Conservation (phyloP, 164 flowering plant genomes). For the Saururus chinensis region DNA sequence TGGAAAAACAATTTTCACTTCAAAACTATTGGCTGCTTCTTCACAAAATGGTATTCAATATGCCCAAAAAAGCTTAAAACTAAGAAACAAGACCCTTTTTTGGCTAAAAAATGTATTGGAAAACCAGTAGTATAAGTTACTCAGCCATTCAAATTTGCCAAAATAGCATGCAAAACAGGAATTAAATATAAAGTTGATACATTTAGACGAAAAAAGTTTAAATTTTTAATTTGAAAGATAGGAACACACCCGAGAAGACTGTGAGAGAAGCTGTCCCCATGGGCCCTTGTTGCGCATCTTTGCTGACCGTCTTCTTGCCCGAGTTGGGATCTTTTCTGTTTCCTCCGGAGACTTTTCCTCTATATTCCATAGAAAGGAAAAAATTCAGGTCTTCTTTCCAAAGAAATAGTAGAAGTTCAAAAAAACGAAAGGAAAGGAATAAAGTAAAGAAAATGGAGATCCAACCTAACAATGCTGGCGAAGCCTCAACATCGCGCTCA, state of each 20-base stretch:
- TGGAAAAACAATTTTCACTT: too few species aligned
- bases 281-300: slow-evolving; percentile 28
- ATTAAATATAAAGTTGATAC: not conserved
- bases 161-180: too few species aligned
- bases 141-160: too few species aligned
- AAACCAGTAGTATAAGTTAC: too few species aligned
- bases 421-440: not conserved
- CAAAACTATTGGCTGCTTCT: too few species aligned
- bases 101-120: too few species aligned
- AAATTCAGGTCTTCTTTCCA: not conserved
- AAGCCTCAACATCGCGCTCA: slow-evolving; percentile 22
- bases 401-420: not conserved
- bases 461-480: slow-evolving; percentile 23
- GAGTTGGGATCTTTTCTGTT: not conserved
- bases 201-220: not conserved
- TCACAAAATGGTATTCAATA: too few species aligned
- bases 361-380: slow-evolving; percentile 9
- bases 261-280: slow-evolving; percentile 85
- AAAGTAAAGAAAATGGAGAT: slow-evolving; percentile 2
- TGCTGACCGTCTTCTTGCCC: slow-evolving; percentile 24
- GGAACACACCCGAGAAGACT: slow-evolving; percentile 49
- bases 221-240: not conserved
- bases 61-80: too few species aligned
- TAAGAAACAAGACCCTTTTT: too few species aligned
- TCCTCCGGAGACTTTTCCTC: slow-evolving; percentile 17